Percentiles rank a stretch among this genome's conserved stretches.
Evolutionary conservation across 2,329 filamentous ascomycete genomes (phyloP).

Genomic region (Gnomoniopsis sp.): DNA sequence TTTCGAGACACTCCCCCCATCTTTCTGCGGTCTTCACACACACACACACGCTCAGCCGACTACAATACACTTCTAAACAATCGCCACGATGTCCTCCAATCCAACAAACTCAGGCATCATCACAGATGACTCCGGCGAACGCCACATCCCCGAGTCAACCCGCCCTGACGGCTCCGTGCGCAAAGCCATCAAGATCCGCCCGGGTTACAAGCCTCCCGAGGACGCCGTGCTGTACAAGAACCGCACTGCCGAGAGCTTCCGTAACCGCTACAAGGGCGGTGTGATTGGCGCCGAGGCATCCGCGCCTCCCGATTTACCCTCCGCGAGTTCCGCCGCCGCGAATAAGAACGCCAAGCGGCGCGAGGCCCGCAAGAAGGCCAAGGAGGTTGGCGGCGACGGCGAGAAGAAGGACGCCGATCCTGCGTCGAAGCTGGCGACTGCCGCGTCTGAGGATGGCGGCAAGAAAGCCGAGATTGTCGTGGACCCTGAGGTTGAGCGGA

Average conservation of each 20-base stretch:
- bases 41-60: neutral
- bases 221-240: slow-evolving; percentile 97
- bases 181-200: slow-evolving; percentile 89
- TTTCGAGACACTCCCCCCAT: neutral
- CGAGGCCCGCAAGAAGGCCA: slow-evolving; percentile 54
- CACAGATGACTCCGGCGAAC: slow-evolving; percentile 75
- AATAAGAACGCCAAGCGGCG: slow-evolving; percentile 85
- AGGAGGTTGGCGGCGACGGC: slow-evolving; percentile 55
- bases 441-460: slow-evolving; percentile 24
- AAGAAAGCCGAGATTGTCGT: slow-evolving; percentile 25
- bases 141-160: slow-evolving; percentile 83
- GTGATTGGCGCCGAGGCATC: slow-evolving; percentile 32
- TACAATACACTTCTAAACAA: neutral
- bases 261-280: slow-evolving; percentile 50
- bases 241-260: slow-evolving; percentile 79
- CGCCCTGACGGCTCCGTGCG: slow-evolving; percentile 88
- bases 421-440: slow-evolving; percentile 27
- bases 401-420: slow-evolving; percentile 53
- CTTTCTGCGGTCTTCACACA: neutral
- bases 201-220: slow-evolving; percentile 90
- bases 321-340: slow-evolving; percentile 45
- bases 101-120: slow-evolving; percentile 70
- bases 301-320: slow-evolving; percentile 20
- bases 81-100: slow-evolving; percentile 39
- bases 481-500: slow-evolving; percentile 73